Evolutionary conservation across 345 rosid species (phyloP).

Genomic region (Capsella bursapastoris): DNA sequence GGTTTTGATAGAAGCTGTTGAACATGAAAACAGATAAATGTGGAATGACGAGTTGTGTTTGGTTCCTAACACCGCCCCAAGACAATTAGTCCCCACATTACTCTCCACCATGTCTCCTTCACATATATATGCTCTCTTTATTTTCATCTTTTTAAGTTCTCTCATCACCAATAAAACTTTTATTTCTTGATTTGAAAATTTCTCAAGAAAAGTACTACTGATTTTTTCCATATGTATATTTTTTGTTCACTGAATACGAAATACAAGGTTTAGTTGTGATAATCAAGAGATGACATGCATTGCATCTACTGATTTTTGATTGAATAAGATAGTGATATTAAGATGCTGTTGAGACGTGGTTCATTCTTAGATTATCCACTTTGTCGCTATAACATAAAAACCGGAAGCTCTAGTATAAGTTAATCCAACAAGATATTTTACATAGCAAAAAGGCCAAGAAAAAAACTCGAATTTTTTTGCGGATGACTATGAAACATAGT

Average conservation of each 20-base stretch:
- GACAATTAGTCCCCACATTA: slow-evolving; percentile 44
- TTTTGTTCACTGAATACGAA: slow-evolving; percentile 3
- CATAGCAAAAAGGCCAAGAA: slow-evolving; percentile 8
- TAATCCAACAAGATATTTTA: not conserved
- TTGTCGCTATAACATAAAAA: not conserved
- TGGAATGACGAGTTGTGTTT: slow-evolving; percentile 33
- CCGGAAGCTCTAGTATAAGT: not conserved
- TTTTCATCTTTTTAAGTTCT: slow-evolving; percentile 7
- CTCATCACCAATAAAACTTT: not conserved
- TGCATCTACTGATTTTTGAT: too few species aligned
- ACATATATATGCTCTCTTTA: slow-evolving; percentile 18
- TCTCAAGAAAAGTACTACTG: not conserved
- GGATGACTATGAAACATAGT: slow-evolving; percentile 42
- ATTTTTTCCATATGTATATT: not conserved
- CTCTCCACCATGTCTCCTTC: slow-evolving; percentile 39
- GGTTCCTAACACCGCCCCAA: slow-evolving; percentile 35
- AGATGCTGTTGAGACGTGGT: slow-evolving; percentile 7
- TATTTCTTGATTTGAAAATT: not conserved
- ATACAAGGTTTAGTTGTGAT: not conserved
- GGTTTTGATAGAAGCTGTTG: slow-evolving; percentile 24
- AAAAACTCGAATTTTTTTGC: not conserved
- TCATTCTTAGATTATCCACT: slow-evolving; percentile 15
- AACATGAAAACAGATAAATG: slow-evolving; percentile 17
- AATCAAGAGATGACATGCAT: slow-evolving; percentile 1
- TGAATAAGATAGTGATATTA: not conserved